These are phyloP conservation scores for Pyrenochaeta sp. DNA, from an alignment of 2,329 filamentous ascomycete species.

Conservation along the genomic window DNA sequence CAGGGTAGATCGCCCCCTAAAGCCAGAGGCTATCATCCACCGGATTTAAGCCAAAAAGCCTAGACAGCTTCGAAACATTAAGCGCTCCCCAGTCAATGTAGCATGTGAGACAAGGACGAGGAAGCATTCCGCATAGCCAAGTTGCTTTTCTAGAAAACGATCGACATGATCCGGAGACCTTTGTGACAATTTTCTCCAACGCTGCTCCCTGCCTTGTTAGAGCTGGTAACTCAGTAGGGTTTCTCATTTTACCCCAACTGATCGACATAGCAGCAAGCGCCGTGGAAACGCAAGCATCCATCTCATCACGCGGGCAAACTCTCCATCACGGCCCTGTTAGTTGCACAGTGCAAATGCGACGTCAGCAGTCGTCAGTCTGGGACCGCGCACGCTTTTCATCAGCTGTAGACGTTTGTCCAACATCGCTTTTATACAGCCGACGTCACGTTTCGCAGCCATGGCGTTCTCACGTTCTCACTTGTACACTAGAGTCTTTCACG, in stretches of 20 bases:
- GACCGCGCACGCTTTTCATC: neutral
- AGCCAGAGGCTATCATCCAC: no score
- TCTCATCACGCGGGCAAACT: conserved; percentile 1
- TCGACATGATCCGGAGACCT: neutral
- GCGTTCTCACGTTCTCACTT: neutral
- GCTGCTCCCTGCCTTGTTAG: neutral
- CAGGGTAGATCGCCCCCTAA: neutral
- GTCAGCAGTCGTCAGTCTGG: no score
- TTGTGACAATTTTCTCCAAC: neutral
- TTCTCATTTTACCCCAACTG: neutral
- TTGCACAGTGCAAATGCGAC: neutral
- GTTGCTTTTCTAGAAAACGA: neutral
- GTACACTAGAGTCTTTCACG: neutral
- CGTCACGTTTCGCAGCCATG: neutral
- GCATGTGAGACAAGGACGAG: no score
- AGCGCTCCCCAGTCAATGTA: no score
- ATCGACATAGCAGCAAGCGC: neutral
- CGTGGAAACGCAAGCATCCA: neutral
- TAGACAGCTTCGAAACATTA: no score
- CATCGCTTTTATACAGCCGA: conserved; percentile 3
- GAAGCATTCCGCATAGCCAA: neutral
- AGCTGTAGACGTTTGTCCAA: neutral
- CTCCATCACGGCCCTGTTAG: neutral
- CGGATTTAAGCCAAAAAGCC: no score
- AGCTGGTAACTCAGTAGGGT: neutral